These are phyloP conservation scores for Cucurbita pepo DNA, from an alignment of 306 rosid genomes.

Conservation along the genomic window DNA sequence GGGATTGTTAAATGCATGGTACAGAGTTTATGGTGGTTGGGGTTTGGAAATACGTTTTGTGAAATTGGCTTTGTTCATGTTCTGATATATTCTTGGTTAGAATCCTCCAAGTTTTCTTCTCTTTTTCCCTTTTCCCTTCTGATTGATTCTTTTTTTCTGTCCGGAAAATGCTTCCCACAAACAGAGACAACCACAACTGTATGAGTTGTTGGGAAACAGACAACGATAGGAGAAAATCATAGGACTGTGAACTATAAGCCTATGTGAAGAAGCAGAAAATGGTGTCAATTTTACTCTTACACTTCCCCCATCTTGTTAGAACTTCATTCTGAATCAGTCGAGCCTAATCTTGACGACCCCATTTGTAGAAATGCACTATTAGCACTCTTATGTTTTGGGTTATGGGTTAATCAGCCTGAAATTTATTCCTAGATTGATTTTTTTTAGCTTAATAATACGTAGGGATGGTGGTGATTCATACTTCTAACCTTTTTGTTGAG, in stretches of 20 bases:
- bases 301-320: neutral
- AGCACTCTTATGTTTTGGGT: neutral
- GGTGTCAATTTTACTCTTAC: conserved; percentile 2
- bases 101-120: neutral
- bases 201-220: conserved; percentile 3
- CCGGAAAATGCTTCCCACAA: neutral
- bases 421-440: neutral
- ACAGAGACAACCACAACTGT: conserved; percentile 7
- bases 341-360: conserved; percentile 3
- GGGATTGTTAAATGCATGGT: neutral
- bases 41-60: neutral
- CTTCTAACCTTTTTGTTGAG: neutral
- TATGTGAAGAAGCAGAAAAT: neutral
- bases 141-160: conserved; percentile 3
- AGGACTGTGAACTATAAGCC: neutral
- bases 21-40: neutral
- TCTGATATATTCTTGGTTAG: neutral
- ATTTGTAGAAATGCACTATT: neutral
- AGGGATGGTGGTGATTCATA: neutral
- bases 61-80: neutral
- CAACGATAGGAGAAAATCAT: neutral
- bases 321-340: neutral
- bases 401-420: neutral
- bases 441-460: too few relatives aligned
- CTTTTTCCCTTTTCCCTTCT: neutral